These are phyloP conservation scores for Vitis amurensis DNA, from an alignment of 164 flowering plant genomes.

Conservation along the genomic window DNA sequence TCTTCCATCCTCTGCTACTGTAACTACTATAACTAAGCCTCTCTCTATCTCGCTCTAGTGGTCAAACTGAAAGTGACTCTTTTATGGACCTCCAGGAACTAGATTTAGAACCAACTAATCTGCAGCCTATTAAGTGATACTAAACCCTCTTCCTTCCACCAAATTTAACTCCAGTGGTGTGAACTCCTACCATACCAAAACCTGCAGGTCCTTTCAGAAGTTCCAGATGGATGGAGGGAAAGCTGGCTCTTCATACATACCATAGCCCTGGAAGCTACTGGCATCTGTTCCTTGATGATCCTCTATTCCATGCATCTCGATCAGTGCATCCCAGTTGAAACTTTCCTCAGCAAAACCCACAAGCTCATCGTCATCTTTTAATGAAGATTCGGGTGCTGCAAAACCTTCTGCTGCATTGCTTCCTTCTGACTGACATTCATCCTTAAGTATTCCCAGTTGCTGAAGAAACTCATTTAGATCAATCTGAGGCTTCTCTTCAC, in stretches of 20 bases:
- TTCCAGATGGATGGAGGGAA: slow-evolving; percentile 69
- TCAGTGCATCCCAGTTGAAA: slow-evolving; percentile 70
- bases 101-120: neutral
- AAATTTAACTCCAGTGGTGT: neutral
- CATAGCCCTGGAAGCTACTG: slow-evolving; percentile 34
- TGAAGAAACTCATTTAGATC: slow-evolving; percentile 91
- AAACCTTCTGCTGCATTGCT: slow-evolving; percentile 14
- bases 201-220: slow-evolving; percentile 26
- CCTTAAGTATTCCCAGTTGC: slow-evolving; percentile 77
- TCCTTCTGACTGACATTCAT: slow-evolving; percentile 31
- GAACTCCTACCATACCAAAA: neutral
- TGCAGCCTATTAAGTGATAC: neutral
- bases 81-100: neutral
- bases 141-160: neutral
- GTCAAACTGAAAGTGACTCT: neutral
- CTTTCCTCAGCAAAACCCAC: slow-evolving; percentile 25
- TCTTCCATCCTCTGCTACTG: neutral
- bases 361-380: slow-evolving; percentile 26
- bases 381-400: slow-evolving; percentile 25
- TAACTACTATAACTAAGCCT: neutral
- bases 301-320: slow-evolving; percentile 50
- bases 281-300: slow-evolving; percentile 29
- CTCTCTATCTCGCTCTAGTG: neutral
- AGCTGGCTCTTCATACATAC: slow-evolving; percentile 46
- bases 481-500: slow-evolving; percentile 74